phyloP scores from a whole-genome alignment of 1,284 basidiomycete species.

The Melampsora larici-populina region DNA sequence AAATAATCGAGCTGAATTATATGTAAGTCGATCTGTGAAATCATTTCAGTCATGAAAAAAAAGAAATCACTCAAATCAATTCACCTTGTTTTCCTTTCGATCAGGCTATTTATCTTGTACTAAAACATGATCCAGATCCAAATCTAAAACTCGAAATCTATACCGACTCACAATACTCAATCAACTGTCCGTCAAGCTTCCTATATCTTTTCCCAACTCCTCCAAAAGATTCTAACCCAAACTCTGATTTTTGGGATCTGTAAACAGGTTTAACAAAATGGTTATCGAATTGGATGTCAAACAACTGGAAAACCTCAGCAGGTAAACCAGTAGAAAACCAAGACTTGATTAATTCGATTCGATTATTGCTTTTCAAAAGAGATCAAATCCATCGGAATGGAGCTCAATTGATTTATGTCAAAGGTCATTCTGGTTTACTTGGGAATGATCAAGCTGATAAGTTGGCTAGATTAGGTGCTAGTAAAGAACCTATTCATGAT shows the following conservation, averaged over 20 bases:
- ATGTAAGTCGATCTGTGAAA: background rate
- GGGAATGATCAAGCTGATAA: conserved; percentile 1
- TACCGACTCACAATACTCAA: conserved; percentile 8
- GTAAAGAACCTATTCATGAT: background rate
- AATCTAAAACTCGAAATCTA: background rate
- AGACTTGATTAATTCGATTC: background rate
- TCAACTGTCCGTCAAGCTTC: background rate
- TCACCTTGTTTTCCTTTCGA: background rate
- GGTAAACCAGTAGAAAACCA: conserved; percentile 3
- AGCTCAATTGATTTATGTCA: background rate
- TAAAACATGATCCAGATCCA: conserved; percentile 4
- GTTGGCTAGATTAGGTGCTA: background rate
- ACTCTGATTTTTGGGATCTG: background rate
- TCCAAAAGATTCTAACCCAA: background rate
- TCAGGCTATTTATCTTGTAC: conserved; percentile 1
- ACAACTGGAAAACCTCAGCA: background rate
- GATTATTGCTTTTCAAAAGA: background rate
- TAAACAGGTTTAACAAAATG: background rate
- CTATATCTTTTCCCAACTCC: background rate
- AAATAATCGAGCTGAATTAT: conserved; percentile 5
- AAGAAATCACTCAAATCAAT: too few relatives aligned
- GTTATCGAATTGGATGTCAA: background rate
- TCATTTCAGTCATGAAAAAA: background rate
- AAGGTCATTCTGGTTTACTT: background rate
- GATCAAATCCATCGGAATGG: background rate